Percentiles rank a stretch among this genome's conserved stretches.
These are phyloP conservation scores for Nannochloris sp. DNA, from an alignment of 139 green algal genomes.

Conservation along the genomic window DNA sequence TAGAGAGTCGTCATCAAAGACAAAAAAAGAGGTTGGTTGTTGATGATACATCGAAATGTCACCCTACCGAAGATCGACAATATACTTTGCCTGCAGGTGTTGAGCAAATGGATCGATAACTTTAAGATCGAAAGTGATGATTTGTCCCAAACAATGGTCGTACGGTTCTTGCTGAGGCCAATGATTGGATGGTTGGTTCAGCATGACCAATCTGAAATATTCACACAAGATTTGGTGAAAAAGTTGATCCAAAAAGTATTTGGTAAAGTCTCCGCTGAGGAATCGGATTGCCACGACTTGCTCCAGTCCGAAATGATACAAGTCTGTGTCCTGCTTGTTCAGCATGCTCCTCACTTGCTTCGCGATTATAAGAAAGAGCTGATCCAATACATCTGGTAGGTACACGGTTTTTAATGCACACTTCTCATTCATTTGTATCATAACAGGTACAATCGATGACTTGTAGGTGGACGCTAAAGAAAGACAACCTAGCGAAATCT, in stretches of 20 bases:
- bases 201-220: slow-evolving; percentile 30
- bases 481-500: slow-evolving; percentile 66
- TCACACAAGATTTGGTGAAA: slow-evolving; percentile 31
- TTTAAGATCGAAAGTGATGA: neutral
- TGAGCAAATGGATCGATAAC: slow-evolving; percentile 15
- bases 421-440: neutral
- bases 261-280: neutral
- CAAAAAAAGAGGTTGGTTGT: neutral
- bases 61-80: neutral
- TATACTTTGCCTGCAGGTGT: neutral
- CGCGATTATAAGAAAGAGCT: slow-evolving; percentile 69
- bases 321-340: slow-evolving; percentile 64
- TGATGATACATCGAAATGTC: neutral
- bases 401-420: neutral
- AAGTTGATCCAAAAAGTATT: slow-evolving; percentile 33
- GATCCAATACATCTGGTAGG: slow-evolving; percentile 79
- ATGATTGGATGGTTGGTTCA: slow-evolving; percentile 58
- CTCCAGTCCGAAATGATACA: slow-evolving; percentile 75
- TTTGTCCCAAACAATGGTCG: slow-evolving; percentile 32
- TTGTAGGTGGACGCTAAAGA: slow-evolving; percentile 49
- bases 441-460: neutral
- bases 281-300: slow-evolving; percentile 31
- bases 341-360: slow-evolving; percentile 45
- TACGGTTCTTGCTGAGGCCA: slow-evolving; percentile 72
- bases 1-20: neutral